These are phyloP conservation scores for Peniophora sp. DNA, from an alignment of 1,284 basidiomycete species.

Conservation along the genomic window DNA sequence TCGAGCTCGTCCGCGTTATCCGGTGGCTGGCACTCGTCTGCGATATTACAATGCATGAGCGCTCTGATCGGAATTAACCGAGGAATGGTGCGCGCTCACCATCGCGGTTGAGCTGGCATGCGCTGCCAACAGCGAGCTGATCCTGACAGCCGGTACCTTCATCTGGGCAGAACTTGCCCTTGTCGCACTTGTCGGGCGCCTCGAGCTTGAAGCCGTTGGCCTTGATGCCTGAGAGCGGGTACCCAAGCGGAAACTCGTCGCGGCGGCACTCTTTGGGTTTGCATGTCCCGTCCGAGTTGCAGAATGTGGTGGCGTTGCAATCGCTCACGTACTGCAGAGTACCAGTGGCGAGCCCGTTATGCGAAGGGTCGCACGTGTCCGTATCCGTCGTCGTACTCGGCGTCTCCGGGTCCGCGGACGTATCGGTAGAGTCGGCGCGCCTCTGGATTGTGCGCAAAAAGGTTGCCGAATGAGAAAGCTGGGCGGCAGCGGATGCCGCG, in stretches of 20 bases:
- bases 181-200: slow-evolving; percentile 57
- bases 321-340: slow-evolving; percentile 75
- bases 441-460: neutral
- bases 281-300: slow-evolving; percentile 52
- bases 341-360: slow-evolving; percentile 64
- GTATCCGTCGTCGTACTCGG: slow-evolving; percentile 25
- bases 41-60: neutral
- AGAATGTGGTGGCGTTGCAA: slow-evolving; percentile 67
- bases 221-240: slow-evolving; percentile 16
- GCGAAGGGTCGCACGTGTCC: slow-evolving; percentile 38
- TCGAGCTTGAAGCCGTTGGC: slow-evolving; percentile 17
- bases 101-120: slow-evolving; percentile 84
- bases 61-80: neutral
- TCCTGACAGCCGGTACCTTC: slow-evolving; percentile 68
- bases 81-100: slow-evolving; percentile 39
- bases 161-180: slow-evolving; percentile 75
- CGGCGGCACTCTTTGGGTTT: slow-evolving; percentile 59
- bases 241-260: slow-evolving; percentile 75
- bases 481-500: slow-evolving; percentile 26
- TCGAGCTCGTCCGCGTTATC: slow-evolving; percentile 56
- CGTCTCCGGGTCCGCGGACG: neutral
- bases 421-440: neutral
- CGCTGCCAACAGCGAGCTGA: slow-evolving; percentile 51
- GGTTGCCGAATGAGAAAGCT: slow-evolving; percentile 3
- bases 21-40: slow-evolving; percentile 72